Conservation (phyloP, 2,329 filamentous ascomycete genomes). For the Coniosporium tulheliwenetii region DNA sequence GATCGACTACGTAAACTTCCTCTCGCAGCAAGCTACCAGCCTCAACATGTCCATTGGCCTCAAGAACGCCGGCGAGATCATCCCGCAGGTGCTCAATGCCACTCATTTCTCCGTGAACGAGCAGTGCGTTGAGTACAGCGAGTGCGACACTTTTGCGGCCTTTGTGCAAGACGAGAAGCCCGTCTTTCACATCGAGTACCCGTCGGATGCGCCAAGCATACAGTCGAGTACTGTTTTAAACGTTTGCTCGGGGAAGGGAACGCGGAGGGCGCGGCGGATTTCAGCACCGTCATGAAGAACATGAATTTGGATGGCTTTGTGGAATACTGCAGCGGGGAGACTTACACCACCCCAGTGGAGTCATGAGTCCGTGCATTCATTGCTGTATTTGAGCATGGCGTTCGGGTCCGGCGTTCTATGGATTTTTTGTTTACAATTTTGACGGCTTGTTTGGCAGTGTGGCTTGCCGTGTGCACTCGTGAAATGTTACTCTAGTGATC, state of each 20-base stretch:
- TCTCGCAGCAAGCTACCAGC: slow-evolving; percentile 37
- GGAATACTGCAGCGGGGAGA: neutral
- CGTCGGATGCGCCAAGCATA: slow-evolving; percentile 28
- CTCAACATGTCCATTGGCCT: slow-evolving; percentile 47
- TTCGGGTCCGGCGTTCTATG: too few relatives aligned
- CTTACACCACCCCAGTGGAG: neutral
- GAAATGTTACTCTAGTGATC: too few relatives aligned
- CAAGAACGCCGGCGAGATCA: slow-evolving; percentile 52
- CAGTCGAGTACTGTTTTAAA: slow-evolving; percentile 10
- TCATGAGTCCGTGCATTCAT: too few relatives aligned
- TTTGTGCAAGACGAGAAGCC: slow-evolving; percentile 49
- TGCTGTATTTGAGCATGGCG: too few relatives aligned
- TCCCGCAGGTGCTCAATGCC: slow-evolving; percentile 30
- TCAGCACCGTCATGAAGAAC: slow-evolving; percentile 52
- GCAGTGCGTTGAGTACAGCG: slow-evolving; percentile 45
- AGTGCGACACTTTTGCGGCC: slow-evolving; percentile 41
- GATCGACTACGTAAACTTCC: slow-evolving; percentile 43
- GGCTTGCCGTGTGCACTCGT: too few relatives aligned
- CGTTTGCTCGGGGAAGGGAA: slow-evolving; percentile 11
- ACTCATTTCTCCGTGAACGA: slow-evolving; percentile 57
- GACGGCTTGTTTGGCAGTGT: too few relatives aligned
- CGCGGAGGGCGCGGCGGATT: slow-evolving; percentile 29
- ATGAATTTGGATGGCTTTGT: slow-evolving; percentile 49
- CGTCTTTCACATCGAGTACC: slow-evolving; percentile 62
- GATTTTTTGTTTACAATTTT: too few relatives aligned